phyloP scores from a whole-genome alignment of 2,329 filamentous ascomycete genomes.

The Hymenoscyphus fructigenus region DNA sequence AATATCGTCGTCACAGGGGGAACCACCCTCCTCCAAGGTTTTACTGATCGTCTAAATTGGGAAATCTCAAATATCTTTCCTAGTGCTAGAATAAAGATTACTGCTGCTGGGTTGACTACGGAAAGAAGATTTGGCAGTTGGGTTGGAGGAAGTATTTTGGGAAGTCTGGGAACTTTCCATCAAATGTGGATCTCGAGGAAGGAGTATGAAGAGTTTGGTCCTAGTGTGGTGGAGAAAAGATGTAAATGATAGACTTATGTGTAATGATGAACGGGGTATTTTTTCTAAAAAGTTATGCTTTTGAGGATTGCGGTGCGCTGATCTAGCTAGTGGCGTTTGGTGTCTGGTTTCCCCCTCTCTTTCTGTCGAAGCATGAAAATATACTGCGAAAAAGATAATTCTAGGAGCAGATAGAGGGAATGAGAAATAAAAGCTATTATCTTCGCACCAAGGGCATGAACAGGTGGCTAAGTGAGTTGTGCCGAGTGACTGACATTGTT shows the following conservation, averaged over 20 bases:
- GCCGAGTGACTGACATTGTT: too few relatives aligned
- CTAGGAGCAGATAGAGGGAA: not conserved
- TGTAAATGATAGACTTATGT: slow-evolving; percentile 65
- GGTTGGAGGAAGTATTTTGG: slow-evolving; percentile 95
- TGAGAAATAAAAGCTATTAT: not conserved
- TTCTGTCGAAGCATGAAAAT: not conserved
- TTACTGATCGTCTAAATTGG: slow-evolving; percentile 84
- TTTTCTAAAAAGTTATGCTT: slow-evolving; percentile 13
- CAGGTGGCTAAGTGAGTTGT: too few relatives aligned
- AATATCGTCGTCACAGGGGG: slow-evolving; percentile 95
- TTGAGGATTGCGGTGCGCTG: slow-evolving; percentile 14
- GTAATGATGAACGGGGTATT: slow-evolving; percentile 8
- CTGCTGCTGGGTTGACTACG: slow-evolving; percentile 79
- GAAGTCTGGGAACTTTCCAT: slow-evolving; percentile 94
- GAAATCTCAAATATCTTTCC: slow-evolving; percentile 83
- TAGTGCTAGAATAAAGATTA: slow-evolving; percentile 81
- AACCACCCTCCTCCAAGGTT: slow-evolving; percentile 81
- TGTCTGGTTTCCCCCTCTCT: slow-evolving; percentile 17
- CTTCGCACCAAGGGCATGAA: not conserved
- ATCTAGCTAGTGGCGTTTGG: slow-evolving; percentile 27
- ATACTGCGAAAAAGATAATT: not conserved
- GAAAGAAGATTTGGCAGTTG: slow-evolving; percentile 92
- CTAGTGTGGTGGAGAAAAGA: slow-evolving; percentile 88
- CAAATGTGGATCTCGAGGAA: slow-evolving; percentile 99
- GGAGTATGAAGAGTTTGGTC: slow-evolving; percentile 95